These are phyloP conservation scores for Pestalotiopsis sp. DNA, from an alignment of 2,329 filamentous ascomycete genomes.

Conservation along the genomic window DNA sequence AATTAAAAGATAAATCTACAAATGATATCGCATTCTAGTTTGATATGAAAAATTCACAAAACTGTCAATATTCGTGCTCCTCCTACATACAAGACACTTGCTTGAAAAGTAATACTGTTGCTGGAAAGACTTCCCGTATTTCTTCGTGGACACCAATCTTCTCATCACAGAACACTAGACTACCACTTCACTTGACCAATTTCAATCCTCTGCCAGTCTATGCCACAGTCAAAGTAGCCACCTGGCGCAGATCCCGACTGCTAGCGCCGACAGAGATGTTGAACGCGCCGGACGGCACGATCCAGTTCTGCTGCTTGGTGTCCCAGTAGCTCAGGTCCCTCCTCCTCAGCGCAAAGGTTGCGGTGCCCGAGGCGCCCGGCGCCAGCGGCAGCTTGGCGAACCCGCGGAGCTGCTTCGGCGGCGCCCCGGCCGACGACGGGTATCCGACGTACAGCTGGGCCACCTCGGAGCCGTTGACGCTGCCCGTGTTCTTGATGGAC, in stretches of 20 bases:
- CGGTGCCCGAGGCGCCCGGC: constrained; percentile 32
- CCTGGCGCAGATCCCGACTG: constrained; percentile 46
- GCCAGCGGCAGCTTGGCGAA: constrained; percentile 60
- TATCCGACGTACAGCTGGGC: constrained; percentile 45
- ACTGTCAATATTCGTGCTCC: no score
- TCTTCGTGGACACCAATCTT: background rate
- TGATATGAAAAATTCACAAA: no score
- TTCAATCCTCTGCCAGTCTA: constrained; percentile 11
- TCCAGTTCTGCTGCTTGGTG: constrained; percentile 11
- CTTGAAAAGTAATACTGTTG: no score
- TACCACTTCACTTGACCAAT: background rate
- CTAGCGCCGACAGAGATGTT: constrained; percentile 46
- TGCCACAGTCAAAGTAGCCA: constrained; percentile 32
- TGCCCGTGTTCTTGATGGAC: constrained; percentile 42
- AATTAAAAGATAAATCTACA: no score
- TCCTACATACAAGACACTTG: no score
- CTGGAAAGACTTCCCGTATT: no score
- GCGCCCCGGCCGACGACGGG: constrained; percentile 39
- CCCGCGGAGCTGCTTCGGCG: constrained; percentile 61
- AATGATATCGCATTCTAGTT: no score
- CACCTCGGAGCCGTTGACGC: constrained; percentile 42
- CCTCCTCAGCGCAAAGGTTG: constrained; percentile 9
- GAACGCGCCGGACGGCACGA: constrained; percentile 35
- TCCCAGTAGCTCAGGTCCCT: constrained; percentile 14
- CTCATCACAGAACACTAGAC: background rate